Percentiles rank a stretch among this genome's conserved stretches.
Evolutionary conservation across 176 grass and related monocot genomes (phyloP).

Genomic region (Oryza punctata): DNA sequence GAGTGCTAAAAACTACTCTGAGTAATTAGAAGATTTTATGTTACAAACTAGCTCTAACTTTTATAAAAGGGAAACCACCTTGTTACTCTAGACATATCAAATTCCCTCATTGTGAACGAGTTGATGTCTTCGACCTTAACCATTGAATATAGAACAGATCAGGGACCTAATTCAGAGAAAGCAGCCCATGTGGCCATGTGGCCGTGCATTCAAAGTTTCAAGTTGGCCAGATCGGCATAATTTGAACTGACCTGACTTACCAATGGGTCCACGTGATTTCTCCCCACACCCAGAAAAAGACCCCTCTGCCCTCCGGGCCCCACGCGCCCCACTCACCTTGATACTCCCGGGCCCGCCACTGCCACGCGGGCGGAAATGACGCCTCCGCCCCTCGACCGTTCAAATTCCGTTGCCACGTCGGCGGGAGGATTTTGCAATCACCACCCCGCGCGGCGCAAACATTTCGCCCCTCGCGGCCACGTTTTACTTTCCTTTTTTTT

Average conservation of each 20-base stretch:
- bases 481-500: not conserved
- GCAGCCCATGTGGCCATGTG: not conserved
- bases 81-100: not conserved
- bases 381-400: constrained; percentile 19
- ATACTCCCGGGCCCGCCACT: not conserved
- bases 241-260: constrained; percentile 29
- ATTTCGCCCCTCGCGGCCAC: not conserved
- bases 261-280: not conserved
- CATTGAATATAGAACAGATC: not conserved
- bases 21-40: too few species aligned
- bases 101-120: not conserved
- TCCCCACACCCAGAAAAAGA: not conserved
- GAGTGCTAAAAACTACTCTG: too few species aligned
- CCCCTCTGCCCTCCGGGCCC: not conserved
- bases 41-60: not conserved
- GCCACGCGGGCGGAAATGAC: constrained; percentile 43
- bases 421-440: not conserved
- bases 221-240: constrained; percentile 28
- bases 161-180: constrained; percentile 23
- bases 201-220: constrained; percentile 40
- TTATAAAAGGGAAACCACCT: not conserved
- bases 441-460: not conserved
- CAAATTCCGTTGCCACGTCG: constrained; percentile 48
- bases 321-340: not conserved
- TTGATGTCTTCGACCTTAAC: not conserved